Evolutionary conservation across 148 eudicot genomes (phyloP).

Genomic region (Agrostemma githago): DNA sequence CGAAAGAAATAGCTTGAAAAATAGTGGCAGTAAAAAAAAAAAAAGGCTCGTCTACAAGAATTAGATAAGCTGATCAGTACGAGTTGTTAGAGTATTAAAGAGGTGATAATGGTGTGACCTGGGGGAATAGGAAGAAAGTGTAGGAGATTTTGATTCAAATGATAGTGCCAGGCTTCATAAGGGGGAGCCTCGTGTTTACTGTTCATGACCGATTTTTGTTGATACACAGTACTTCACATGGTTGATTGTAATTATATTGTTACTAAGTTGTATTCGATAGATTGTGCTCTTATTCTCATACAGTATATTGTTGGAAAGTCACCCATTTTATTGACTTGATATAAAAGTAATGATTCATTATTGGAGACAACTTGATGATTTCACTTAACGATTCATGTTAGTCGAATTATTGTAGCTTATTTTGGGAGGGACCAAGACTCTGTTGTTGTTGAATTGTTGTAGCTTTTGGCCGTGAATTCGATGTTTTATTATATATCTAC

Average conservation of each 20-base stretch:
- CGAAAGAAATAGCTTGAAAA: slow-evolving; percentile 36
- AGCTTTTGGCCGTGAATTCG: too few species aligned
- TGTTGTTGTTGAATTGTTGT: too few species aligned
- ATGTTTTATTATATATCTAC: too few species aligned
- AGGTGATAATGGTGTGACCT: not conserved
- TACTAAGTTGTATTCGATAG: not conserved
- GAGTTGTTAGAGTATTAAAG: not conserved
- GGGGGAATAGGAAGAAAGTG: not conserved
- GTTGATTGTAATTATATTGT: not conserved
- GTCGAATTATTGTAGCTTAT: too few species aligned
- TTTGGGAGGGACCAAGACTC: too few species aligned
- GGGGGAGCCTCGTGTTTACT: not conserved
- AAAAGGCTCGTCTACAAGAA: not conserved
- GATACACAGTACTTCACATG: not conserved
- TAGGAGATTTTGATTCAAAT: not conserved
- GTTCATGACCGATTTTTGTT: not conserved
- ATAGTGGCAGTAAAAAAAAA: not conserved
- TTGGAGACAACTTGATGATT: too few species aligned
- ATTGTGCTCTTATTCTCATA: too few species aligned
- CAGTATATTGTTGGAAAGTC: too few species aligned
- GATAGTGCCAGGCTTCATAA: not conserved
- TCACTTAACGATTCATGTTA: too few species aligned
- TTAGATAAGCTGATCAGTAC: not conserved
- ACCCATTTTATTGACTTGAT: too few species aligned
- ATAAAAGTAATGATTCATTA: too few species aligned